Conservation (phyloP, 805 yeast genomes). For the Martiniozyma abietophila region DNA sequence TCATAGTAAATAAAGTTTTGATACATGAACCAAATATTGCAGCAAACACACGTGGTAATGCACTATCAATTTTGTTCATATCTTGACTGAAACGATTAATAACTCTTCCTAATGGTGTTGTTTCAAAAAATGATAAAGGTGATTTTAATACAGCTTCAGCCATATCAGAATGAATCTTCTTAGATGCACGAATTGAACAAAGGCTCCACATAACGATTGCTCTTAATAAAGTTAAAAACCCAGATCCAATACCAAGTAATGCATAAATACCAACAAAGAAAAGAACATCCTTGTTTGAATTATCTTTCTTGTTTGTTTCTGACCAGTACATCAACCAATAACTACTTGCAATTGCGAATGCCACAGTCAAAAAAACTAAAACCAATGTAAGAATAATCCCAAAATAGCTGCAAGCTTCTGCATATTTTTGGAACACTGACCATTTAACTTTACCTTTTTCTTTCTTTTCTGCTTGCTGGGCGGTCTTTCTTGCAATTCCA, state of each 20-base stretch:
- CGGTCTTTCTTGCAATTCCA: slow-evolving; percentile 27
- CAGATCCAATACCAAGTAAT: slow-evolving; percentile 43
- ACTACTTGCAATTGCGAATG: slow-evolving; percentile 34
- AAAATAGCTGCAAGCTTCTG: slow-evolving; percentile 46
- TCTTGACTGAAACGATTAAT: slow-evolving; percentile 60
- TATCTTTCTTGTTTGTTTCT: slow-evolving; percentile 37
- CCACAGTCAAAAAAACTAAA: slow-evolving; percentile 24
- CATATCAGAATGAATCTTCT: slow-evolving; percentile 47
- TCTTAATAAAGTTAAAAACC: slow-evolving; percentile 36
- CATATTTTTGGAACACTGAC: slow-evolving; percentile 44
- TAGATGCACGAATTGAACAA: slow-evolving; percentile 50
- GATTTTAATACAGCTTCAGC: slow-evolving; percentile 42
- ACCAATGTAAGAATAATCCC: slow-evolving; percentile 37
- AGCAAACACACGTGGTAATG: slow-evolving; percentile 44
- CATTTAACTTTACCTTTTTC: slow-evolving; percentile 52
- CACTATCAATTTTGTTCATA: slow-evolving; percentile 45
- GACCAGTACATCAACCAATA: slow-evolving; percentile 69
- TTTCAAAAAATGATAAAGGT: slow-evolving; percentile 61
- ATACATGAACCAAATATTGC: slow-evolving; percentile 37
- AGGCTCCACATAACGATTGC: slow-evolving; percentile 38
- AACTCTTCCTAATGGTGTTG: slow-evolving; percentile 61
- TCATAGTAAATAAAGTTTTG: slow-evolving; percentile 39
- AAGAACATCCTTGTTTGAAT: slow-evolving; percentile 34
- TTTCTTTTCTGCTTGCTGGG: slow-evolving; percentile 42
- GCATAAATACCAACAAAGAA: slow-evolving; percentile 47